A percentile compares a stretch with the other conserved stretches of the same genome.
Evolutionary conservation across 78 protist species (phyloP).

Genomic region (Dictyostelium intermedium): DNA sequence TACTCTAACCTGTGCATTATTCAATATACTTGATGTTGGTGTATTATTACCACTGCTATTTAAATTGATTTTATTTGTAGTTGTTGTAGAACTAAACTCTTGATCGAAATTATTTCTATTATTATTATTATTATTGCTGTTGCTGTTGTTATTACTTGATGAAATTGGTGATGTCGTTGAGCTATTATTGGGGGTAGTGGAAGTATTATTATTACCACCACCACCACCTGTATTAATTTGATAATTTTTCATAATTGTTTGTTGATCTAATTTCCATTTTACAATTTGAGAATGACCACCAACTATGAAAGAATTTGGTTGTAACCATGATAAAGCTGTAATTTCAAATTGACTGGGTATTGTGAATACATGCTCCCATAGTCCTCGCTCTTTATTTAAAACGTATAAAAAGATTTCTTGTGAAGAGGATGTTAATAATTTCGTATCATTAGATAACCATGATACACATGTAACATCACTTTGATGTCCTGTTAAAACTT

Average conservation of each 20-base stretch:
- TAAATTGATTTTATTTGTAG: background rate
- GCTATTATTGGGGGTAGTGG: too few species aligned
- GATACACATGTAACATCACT: conserved; percentile 34
- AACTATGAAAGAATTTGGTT: conserved; percentile 36
- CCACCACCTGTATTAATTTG: background rate
- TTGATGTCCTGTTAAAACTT: conserved; percentile 58
- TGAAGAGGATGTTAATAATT: conserved; percentile 12
- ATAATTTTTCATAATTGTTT: conserved; percentile 22
- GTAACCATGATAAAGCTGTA: conserved; percentile 46
- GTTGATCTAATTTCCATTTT: conserved; percentile 56
- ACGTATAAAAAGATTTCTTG: conserved; percentile 25
- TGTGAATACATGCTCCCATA: conserved; percentile 44
- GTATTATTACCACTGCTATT: conserved; percentile 3
- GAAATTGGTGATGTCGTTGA: background rate
- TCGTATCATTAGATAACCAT: conserved; percentile 19
- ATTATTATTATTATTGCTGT: background rate
- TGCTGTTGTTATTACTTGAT: too few species aligned
- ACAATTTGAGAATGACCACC: conserved; percentile 26
- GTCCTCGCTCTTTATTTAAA: background rate
- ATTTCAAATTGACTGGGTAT: conserved; percentile 53
- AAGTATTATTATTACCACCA: background rate
- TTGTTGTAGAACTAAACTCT: background rate
- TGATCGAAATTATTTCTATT: background rate
- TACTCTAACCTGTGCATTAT: background rate
- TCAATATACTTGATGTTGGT: background rate